Conservation (phyloP, 2,329 filamentous ascomycete genomes). For the Trichophyton mentagrophytes region DNA sequence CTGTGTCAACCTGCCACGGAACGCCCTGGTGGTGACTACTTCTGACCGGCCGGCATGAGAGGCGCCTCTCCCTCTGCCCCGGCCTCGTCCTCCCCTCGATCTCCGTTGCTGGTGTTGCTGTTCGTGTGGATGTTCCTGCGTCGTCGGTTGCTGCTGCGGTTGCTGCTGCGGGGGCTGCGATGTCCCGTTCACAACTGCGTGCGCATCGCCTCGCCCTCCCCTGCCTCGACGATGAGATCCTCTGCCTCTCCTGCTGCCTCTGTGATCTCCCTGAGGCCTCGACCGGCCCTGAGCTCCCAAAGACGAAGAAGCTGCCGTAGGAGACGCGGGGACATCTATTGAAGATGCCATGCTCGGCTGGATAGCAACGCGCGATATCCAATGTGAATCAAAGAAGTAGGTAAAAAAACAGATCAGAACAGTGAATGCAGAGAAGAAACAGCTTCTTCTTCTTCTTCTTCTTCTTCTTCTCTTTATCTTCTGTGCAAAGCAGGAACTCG, state of each 20-base stretch:
- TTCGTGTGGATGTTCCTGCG: background rate
- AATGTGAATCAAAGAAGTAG: background rate
- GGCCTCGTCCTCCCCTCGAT: background rate
- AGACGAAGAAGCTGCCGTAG: background rate
- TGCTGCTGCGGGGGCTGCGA: background rate
- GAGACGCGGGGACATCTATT: background rate
- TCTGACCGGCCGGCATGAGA: background rate
- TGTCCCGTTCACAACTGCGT: background rate
- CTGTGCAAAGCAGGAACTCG: background rate
- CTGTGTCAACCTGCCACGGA: slow-evolving; percentile 11
- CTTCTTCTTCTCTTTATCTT: background rate
- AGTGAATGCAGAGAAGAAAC: background rate
- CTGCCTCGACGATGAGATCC: background rate
- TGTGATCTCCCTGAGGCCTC: background rate
- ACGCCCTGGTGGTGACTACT: slow-evolving; percentile 4
- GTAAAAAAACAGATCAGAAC: too few species aligned
- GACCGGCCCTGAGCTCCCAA: background rate
- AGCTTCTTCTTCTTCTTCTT: background rate
- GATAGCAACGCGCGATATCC: background rate
- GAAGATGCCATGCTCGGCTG: background rate
- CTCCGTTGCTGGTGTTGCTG: background rate
- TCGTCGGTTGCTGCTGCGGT: background rate
- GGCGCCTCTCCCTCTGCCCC: slow-evolving; percentile 1
- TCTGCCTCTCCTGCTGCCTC: slow-evolving; percentile 5
- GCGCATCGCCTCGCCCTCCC: background rate